Conservation (phyloP, 371 early-diverging fungal genomes). For the Mucor irregularis region DNA sequence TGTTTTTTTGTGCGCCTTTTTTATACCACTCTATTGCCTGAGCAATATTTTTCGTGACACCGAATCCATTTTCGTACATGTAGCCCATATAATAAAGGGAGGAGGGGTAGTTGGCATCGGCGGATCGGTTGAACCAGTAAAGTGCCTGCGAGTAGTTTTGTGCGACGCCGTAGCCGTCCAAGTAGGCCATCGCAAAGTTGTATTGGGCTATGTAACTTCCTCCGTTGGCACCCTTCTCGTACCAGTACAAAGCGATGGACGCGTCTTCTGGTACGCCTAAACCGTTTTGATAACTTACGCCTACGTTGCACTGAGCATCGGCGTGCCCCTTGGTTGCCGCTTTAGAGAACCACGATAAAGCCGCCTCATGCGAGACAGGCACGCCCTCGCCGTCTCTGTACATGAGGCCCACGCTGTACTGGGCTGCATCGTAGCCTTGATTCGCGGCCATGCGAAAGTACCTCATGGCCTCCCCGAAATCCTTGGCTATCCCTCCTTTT, state of each 20-base stretch:
- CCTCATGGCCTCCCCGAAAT: conserved; percentile 73
- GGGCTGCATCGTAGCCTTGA: conserved; percentile 74
- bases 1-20: conserved; percentile 74
- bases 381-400: conserved; percentile 77
- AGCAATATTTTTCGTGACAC: conserved; percentile 59
- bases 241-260: conserved; percentile 57
- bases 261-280: conserved; percentile 63
- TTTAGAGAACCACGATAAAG: conserved; percentile 63
- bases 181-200: conserved; percentile 81
- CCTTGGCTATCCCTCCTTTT: too few relatives aligned
- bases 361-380: conserved; percentile 46
- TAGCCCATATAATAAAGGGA: conserved; percentile 89
- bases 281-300: conserved; percentile 71
- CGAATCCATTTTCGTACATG: conserved; percentile 83
- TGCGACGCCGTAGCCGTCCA: conserved; percentile 78
- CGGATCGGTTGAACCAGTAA: conserved; percentile 80
- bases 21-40: conserved; percentile 74
- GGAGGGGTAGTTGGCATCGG: conserved; percentile 73
- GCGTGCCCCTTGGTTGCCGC: conserved; percentile 65
- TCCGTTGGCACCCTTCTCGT: conserved; percentile 70
- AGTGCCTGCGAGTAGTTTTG: conserved; percentile 62
- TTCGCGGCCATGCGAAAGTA: conserved; percentile 70
- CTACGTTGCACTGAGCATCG: conserved; percentile 72
- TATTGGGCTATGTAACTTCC: conserved; percentile 65
- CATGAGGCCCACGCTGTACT: conserved; percentile 84